Evolutionary conservation across 441 rosid species (phyloP).

Genomic region (Pelargonium cotyledonis): DNA sequence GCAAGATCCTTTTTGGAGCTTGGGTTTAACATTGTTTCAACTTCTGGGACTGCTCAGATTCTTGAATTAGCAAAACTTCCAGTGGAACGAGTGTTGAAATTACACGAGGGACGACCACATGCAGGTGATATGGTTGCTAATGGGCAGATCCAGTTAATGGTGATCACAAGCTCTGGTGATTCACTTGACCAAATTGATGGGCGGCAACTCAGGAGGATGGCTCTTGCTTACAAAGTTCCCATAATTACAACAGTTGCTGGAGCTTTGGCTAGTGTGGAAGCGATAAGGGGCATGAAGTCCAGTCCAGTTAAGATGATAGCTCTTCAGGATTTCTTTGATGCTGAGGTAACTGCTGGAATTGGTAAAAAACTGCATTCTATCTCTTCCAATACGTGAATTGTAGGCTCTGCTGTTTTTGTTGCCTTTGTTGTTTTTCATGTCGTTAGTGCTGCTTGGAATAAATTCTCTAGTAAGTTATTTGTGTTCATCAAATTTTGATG

Average conservation of each 20-base stretch:
- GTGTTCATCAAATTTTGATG: slow-evolving; percentile 2
- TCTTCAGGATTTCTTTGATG: slow-evolving; percentile 77
- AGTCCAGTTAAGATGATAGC: slow-evolving; percentile 57
- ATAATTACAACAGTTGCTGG: slow-evolving; percentile 84
- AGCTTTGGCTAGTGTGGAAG: slow-evolving; percentile 83
- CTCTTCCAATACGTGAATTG: slow-evolving; percentile 32
- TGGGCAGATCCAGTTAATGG: slow-evolving; percentile 81
- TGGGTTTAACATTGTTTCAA: slow-evolving; percentile 67
- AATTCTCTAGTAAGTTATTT: slow-evolving; percentile 10
- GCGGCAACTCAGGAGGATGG: slow-evolving; percentile 80
- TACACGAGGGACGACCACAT: slow-evolving; percentile 94
- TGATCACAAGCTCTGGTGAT: slow-evolving; percentile 90
- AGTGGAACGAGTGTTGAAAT: slow-evolving; percentile 72
- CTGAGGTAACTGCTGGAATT: slow-evolving; percentile 20
- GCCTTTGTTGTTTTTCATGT: background rate
- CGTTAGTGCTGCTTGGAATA: slow-evolving; percentile 5
- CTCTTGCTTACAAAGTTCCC: slow-evolving; percentile 89
- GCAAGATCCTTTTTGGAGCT: slow-evolving; percentile 65
- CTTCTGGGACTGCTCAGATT: slow-evolving; percentile 89
- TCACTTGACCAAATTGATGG: slow-evolving; percentile 83
- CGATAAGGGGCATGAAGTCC: slow-evolving; percentile 68
- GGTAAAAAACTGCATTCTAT: slow-evolving; percentile 36
- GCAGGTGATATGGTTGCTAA: slow-evolving; percentile 94
- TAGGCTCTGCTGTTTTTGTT: slow-evolving; percentile 9
- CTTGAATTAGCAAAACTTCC: slow-evolving; percentile 67